Base-by-base conservation (phyloP, 345 rosid genomes). In the Salix dunnii region DNA sequence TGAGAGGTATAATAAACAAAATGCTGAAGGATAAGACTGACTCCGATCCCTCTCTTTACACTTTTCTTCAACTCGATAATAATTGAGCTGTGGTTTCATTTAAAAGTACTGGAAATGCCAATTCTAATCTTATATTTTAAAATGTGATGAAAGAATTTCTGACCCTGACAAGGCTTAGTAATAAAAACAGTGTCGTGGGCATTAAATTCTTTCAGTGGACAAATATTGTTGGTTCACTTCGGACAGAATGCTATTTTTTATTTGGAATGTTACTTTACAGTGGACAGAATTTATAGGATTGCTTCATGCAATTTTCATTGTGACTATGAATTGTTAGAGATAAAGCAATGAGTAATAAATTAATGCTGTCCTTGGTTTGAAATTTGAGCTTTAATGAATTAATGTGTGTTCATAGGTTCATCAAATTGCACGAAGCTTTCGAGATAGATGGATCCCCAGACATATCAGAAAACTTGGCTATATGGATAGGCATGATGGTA, bases 361-460 rank as follows among this genome's bases (percentile, higher is more conserved):
- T 20, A 53, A 6, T 2, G 25, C 9, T 20, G 20, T 25, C 60
- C 20, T 53, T 23, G 25, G 60, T 53, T 8, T 53, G 60, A 60
- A 31, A 48, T 40, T 61, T 23, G 18, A 43, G 70, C 68, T 72
- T 68, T 64, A 71, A 65, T 49, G 38, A 55, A 36, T 68, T 30
- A 11, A 38, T 49, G 74, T 42, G 60, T 69, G 4, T 72, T 61
- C 89, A 20, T 53, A 96, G 99, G 98, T 96, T 88, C 99, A 96
- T 86, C 95, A 91, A 87, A 93, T 89, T 83, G 99, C 99, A 21
- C 88, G 98, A 28, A 89, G 80, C 81, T 93, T 96, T 72, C 86
- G 99, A 66, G 97, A 96, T 79, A 92, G 77, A 78, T 96, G 95
- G 94, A 89, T 96, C 80, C 97, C 97, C 28, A 89, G 89, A 78